These are phyloP conservation scores for Omphalotus guepiniiformis DNA, from an alignment of 768 basidiomycete species.

Conservation along the genomic window DNA sequence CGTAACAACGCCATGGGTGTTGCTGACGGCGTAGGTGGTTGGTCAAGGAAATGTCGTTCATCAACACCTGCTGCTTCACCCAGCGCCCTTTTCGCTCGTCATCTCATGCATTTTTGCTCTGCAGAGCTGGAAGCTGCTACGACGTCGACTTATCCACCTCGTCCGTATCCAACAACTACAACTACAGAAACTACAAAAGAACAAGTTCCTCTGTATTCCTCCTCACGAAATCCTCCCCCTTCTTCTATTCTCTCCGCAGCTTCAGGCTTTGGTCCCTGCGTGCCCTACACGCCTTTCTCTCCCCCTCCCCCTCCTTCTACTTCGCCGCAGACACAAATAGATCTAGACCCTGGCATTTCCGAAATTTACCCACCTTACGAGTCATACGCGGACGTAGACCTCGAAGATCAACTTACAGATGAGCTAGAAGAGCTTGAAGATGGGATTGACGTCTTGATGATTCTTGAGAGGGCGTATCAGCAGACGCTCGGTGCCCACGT, in stretches of 20 bases:
- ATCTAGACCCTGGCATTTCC: too few relatives aligned
- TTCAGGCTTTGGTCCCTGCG: too few relatives aligned
- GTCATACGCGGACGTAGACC: conserved; percentile 20
- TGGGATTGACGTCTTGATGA: conserved; percentile 64
- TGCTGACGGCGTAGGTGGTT: conserved; percentile 94
- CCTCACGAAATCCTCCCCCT: too few relatives aligned
- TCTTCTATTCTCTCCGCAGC: too few relatives aligned
- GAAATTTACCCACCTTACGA: too few relatives aligned
- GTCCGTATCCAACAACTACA: too few relatives aligned
- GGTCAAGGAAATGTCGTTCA: conserved; percentile 49
- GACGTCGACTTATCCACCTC: too few relatives aligned
- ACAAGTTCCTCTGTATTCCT: too few relatives aligned
- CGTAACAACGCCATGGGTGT: conserved; percentile 86
- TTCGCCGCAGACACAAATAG: too few relatives aligned
- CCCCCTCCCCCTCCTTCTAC: not conserved
- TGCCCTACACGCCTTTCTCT: conserved; percentile 5
- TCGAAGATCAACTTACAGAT: conserved; percentile 37
- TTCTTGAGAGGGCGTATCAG: conserved; percentile 69
- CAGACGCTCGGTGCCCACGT: conserved; percentile 61
- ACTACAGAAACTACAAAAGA: too few relatives aligned
- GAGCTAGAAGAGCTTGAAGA: conserved; percentile 61
- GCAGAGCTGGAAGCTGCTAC: conserved; percentile 32
- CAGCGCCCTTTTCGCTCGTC: conserved; percentile 20
- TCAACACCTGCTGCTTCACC: conserved; percentile 26
- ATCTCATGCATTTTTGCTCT: conserved; percentile 66